Evolutionary conservation across 441 rosid species (phyloP).

Genomic region (Brassica balearica): DNA sequence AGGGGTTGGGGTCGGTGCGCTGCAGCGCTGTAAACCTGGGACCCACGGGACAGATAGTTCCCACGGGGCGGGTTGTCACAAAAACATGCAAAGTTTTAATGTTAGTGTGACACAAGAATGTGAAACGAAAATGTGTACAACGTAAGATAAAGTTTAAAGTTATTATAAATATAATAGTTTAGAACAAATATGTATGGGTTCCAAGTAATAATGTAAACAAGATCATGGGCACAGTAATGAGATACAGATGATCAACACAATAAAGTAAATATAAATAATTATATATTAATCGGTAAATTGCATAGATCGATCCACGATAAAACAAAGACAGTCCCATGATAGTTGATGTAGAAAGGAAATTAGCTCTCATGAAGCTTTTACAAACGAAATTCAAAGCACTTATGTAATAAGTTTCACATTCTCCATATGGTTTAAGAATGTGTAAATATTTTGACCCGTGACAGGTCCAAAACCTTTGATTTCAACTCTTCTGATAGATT

Average conservation of each 20-base stretch:
- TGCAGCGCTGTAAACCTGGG: no score
- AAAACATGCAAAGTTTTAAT: neutral
- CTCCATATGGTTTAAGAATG: neutral
- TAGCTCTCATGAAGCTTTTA: neutral
- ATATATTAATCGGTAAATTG: neutral
- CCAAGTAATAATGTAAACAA: neutral
- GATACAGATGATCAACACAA: neutral
- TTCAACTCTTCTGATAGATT: conserved; percentile 9
- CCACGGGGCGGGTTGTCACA: no score
- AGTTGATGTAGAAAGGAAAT: neutral
- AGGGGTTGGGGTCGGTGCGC: no score
- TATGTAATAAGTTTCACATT: neutral
- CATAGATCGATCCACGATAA: neutral
- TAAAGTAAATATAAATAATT: neutral
- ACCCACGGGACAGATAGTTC: no score
- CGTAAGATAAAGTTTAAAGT: neutral
- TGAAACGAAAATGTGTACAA: neutral
- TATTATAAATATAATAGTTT: neutral
- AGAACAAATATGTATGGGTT: neutral
- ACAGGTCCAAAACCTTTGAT: neutral
- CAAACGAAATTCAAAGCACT: neutral
- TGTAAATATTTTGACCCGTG: neutral
- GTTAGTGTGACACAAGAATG: neutral
- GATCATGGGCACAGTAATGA: neutral
- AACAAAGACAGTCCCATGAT: neutral